Evolutionary conservation across 805 yeast species (phyloP).

Genomic region (Wickerhamomyces silvicola): DNA sequence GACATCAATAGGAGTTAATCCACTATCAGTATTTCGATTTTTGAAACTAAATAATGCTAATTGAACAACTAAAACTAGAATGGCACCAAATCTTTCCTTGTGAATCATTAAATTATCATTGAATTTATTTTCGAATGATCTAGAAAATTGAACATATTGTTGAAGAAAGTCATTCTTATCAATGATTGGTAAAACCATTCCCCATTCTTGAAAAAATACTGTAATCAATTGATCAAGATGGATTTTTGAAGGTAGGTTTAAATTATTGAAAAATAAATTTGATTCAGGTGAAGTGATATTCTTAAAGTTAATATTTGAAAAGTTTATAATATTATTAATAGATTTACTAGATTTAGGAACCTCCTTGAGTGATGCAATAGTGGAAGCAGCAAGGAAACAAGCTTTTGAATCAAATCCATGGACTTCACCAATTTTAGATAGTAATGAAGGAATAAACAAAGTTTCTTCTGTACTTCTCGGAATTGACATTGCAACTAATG

Average conservation of each 20-base stretch:
- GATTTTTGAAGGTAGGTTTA: slow-evolving; percentile 44
- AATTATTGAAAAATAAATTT: slow-evolving; percentile 34
- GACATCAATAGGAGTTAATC: slow-evolving; percentile 3
- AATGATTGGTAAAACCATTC: slow-evolving; percentile 58
- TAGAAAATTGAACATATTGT: slow-evolving; percentile 44
- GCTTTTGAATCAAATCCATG: slow-evolving; percentile 70
- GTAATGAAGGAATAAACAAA: slow-evolving; percentile 61
- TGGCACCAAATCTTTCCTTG: slow-evolving; percentile 52
- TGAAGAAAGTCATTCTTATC: slow-evolving; percentile 63
- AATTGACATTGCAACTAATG: slow-evolving; percentile 61
- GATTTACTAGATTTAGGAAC: slow-evolving; percentile 22
- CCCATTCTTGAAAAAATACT: slow-evolving; percentile 74
- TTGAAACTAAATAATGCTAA: slow-evolving; percentile 33
- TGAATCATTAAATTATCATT: slow-evolving; percentile 35
- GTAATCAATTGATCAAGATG: slow-evolving; percentile 64
- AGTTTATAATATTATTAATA: slow-evolving; percentile 21
- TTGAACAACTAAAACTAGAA: slow-evolving; percentile 38
- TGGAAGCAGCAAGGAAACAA: slow-evolving; percentile 62
- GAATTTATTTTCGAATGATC: slow-evolving; percentile 38
- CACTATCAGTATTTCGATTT: slow-evolving; percentile 4
- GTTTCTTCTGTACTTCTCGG: slow-evolving; percentile 80
- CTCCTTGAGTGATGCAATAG: slow-evolving; percentile 64
- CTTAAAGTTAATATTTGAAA: slow-evolving; percentile 33
- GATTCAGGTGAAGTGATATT: slow-evolving; percentile 36
- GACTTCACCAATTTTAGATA: slow-evolving; percentile 61